Base-by-base conservation (phyloP, 345 rosid species). In the Stellera chamaejasme region DNA sequence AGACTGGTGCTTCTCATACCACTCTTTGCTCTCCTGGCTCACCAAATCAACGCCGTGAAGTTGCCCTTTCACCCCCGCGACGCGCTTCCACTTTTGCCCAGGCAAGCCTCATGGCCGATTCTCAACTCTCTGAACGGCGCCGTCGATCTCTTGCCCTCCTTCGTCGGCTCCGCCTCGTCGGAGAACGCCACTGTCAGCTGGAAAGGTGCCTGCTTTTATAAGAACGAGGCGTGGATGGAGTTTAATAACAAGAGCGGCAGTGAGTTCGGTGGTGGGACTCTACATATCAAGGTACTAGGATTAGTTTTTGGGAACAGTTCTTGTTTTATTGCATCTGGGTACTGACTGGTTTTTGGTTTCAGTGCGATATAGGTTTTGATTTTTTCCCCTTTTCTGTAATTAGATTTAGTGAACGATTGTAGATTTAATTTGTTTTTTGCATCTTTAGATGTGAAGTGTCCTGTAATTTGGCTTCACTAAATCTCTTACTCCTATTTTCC, bases 171-270 rank as follows among this genome's bases (percentile, higher is more conserved):
- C 36, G 96, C 87, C 14, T 66, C 89, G 12, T 44, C 88, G 45
- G 11, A n/a, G 19, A 83, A 78, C 59, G 66, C 43, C 59, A 54
- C 68, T 44, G 74, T 75, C 0, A 65, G 68, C 53, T 92, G 98
- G 98, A 92, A 89, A 60, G 97, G 99, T 42, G 93, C 99, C 11
- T 93, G 99, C 72, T 93, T 93, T 50, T 82, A 78, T 57, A 23
- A 86, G 49, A 86, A 78, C 73, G 62, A 47, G 12, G 96, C 97
- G 39, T 82, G 94, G 99, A 73, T 93, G 67, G 97, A 93, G 84
- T 82, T 93, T 66, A 83, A 88, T 59, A 91, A 88, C 63, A 78
- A 88, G 67, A 77, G 78, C 28, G 97, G 85, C 16, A 69, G 78
- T 55, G 74, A 84, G 58, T 88, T 84, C 26, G 97, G 99, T 13